Conservation (phyloP, 257 asterid species). For the Ajuga chamaepitys region DNA sequence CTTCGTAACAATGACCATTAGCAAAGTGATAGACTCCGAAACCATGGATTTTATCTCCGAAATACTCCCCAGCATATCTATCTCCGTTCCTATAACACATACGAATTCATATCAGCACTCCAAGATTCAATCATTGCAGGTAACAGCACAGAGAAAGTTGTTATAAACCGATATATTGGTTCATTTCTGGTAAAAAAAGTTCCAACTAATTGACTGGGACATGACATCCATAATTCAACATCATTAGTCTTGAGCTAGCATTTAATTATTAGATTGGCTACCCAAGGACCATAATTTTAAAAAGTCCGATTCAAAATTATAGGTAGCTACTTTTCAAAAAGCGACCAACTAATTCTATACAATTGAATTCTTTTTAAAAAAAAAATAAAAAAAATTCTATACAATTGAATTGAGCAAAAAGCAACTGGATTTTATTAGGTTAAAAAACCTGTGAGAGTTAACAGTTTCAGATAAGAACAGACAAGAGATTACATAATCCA, state of each 20-base stretch:
- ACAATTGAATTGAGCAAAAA: not conserved
- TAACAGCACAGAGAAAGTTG: not conserved
- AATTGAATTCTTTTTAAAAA: too few species aligned
- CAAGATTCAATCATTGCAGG: not conserved
- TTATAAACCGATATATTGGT: not conserved
- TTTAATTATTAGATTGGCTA: slow-evolving; percentile 19
- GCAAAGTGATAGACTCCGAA: slow-evolving; percentile 80
- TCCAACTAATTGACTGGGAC: slow-evolving; percentile 16
- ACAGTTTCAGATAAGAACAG: not conserved
- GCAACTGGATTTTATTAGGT: too few species aligned
- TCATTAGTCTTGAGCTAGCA: slow-evolving; percentile 8
- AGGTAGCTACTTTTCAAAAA: slow-evolving; percentile 11
- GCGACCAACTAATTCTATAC: slow-evolving; percentile 16
- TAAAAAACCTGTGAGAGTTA: too few species aligned
- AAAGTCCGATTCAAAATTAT: not conserved
- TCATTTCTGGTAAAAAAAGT: not conserved
- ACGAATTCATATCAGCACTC: not conserved
- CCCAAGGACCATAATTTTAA: slow-evolving; percentile 20
- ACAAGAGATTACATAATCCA: not conserved
- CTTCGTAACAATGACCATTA: slow-evolving; percentile 82
- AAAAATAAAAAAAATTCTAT: too few species aligned
- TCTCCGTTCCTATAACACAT: slow-evolving; percentile 61
- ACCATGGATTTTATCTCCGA: slow-evolving; percentile 80
- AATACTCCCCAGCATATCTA: slow-evolving; percentile 77
- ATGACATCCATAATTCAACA: slow-evolving; percentile 6